Percentiles rank a stretch among this genome's conserved stretches.
phyloP scores from a whole-genome alignment of 2,329 filamentous ascomycete genomes.

The Sclerotinia minor region DNA sequence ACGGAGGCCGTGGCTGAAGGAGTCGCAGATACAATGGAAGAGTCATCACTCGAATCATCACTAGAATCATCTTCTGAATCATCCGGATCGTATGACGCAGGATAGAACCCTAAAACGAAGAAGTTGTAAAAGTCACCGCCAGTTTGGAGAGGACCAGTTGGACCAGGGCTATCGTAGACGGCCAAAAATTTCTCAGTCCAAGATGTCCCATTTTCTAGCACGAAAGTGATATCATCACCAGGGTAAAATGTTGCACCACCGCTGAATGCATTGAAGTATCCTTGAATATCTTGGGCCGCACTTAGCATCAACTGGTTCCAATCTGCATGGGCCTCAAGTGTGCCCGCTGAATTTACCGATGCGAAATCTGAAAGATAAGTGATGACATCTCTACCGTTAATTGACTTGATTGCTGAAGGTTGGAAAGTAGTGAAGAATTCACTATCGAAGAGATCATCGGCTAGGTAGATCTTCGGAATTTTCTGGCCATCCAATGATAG shows the following conservation, averaged over 20 bases:
- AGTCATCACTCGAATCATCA: conserved; percentile 9
- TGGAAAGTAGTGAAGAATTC: conserved; percentile 23
- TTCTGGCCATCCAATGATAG: conserved; percentile 56
- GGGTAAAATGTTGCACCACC: conserved; percentile 44
- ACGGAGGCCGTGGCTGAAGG: background rate
- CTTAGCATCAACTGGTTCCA: conserved; percentile 42
- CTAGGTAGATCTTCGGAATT: conserved; percentile 42
- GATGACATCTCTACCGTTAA: conserved; percentile 55
- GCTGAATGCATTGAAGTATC: conserved; percentile 41
- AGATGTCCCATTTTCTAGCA: conserved; percentile 44
- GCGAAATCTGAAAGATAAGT: conserved; percentile 48
- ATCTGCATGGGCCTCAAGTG: conserved; percentile 44
- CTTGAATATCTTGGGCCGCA: conserved; percentile 38
- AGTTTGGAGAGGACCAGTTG: conserved; percentile 37
- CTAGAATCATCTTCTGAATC: conserved; percentile 13
- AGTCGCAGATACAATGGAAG: conserved; percentile 5
- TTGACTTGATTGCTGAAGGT: conserved; percentile 51
- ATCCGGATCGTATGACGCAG: conserved; percentile 29
- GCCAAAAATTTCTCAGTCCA: conserved; percentile 42
- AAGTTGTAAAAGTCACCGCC: conserved; percentile 39
- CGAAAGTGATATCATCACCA: conserved; percentile 42
- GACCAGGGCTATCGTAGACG: conserved; percentile 33
- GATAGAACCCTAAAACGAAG: conserved; percentile 35
- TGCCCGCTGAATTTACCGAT: conserved; percentile 40
- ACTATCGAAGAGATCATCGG: conserved; percentile 42